A percentile compares a stretch with the other conserved stretches of the same genome.
Conservation (phyloP, 139 green algal species). For the Haematococcus lacustris region DNA sequence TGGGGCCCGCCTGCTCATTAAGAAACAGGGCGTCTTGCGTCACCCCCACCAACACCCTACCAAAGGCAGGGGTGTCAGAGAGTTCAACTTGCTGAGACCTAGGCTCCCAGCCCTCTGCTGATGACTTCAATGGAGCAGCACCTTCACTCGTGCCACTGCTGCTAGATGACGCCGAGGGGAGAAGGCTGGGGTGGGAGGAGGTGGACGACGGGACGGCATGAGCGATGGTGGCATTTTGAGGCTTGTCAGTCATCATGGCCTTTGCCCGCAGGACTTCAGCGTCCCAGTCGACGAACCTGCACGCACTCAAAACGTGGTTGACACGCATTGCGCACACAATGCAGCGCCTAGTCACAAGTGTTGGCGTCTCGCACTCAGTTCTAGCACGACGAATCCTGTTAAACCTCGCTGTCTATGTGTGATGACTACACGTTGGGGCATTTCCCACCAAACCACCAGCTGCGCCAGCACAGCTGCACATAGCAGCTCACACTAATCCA, state of each 20-base stretch:
- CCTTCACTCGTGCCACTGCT: too few species aligned
- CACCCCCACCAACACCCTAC: too few species aligned
- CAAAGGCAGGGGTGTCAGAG: too few species aligned
- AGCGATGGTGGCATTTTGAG: too few species aligned
- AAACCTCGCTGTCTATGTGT: not conserved
- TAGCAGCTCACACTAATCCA: not conserved
- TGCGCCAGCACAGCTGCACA: not conserved
- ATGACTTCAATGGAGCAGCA: too few species aligned
- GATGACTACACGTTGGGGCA: not conserved
- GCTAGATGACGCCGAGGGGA: too few species aligned
- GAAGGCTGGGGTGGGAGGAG: too few species aligned
- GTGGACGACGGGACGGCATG: too few species aligned
- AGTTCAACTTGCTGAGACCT: too few species aligned
- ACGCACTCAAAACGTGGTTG: not conserved
- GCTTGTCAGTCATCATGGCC: conserved; percentile 18
- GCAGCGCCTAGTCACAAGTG: not conserved
- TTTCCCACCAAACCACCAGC: not conserved
- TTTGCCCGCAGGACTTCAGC: conserved; percentile 15
- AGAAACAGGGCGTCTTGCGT: too few species aligned
- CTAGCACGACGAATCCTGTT: not conserved
- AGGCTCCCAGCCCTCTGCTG: too few species aligned
- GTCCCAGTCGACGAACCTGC: conserved; percentile 14
- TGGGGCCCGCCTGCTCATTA: too few species aligned
- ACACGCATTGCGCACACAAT: not conserved
- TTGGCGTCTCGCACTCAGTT: not conserved